Percentiles rank a stretch among this genome's conserved stretches.
Evolutionary conservation across 2,329 filamentous ascomycete species (phyloP).

Genomic region (Blastomyces emzantsi): DNA sequence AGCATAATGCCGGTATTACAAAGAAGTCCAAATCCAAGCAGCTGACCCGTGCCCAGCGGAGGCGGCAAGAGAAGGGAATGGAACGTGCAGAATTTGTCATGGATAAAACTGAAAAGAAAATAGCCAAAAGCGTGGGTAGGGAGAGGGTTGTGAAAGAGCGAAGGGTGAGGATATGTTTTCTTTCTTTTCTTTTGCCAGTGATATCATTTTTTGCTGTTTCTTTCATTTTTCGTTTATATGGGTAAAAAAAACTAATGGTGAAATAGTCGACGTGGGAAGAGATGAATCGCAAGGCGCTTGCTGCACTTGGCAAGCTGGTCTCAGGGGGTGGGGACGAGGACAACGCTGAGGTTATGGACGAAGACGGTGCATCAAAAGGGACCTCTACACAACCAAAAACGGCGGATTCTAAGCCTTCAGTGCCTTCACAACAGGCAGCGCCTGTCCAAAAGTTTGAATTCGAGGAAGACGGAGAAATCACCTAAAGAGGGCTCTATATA

Average conservation of each 20-base stretch:
- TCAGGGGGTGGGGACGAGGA: slow-evolving; percentile 11
- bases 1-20: slow-evolving; percentile 43
- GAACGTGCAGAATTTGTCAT: slow-evolving; percentile 47
- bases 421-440: slow-evolving; percentile 3
- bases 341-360: slow-evolving; percentile 12
- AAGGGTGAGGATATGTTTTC: slow-evolving; percentile 24
- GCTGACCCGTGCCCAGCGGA: slow-evolving; percentile 44
- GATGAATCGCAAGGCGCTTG: slow-evolving; percentile 12
- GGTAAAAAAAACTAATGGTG: slow-evolving; percentile 7
- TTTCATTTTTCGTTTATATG: neutral
- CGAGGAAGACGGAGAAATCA: slow-evolving; percentile 38
- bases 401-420: neutral
- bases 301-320: slow-evolving; percentile 6
- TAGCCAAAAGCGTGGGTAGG: slow-evolving; percentile 43
- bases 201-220: neutral
- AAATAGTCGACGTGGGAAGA: slow-evolving; percentile 17
- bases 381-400: neutral
- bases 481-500: slow-evolving; percentile 20
- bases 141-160: slow-evolving; percentile 43
- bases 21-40: slow-evolving; percentile 42
- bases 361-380: slow-evolving; percentile 11
- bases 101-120: slow-evolving; percentile 49
- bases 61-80: slow-evolving; percentile 46
- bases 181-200: neutral
- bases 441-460: slow-evolving; percentile 22